phyloP scores from a whole-genome alignment of 768 basidiomycete species.

The Inosperma sp. region DNA sequence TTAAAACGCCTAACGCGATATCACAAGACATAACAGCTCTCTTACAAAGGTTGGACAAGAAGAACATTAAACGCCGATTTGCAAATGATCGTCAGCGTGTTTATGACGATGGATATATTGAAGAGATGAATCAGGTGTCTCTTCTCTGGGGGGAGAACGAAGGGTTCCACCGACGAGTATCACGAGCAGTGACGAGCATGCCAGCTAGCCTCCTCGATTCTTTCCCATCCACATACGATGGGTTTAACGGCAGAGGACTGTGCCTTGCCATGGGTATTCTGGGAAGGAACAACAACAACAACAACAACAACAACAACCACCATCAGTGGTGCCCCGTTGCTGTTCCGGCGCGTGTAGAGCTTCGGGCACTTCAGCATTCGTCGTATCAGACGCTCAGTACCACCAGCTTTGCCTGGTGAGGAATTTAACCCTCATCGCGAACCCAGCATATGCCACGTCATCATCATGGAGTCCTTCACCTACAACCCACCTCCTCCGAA shows the following conservation, averaged over 20 bases:
- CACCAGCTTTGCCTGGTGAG: background rate
- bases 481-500: background rate
- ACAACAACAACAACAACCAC: too few species aligned
- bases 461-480: too few species aligned
- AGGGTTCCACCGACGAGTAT: slow-evolving; percentile 10
- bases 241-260: slow-evolving; percentile 11
- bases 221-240: slow-evolving; percentile 12
- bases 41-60: background rate
- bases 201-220: slow-evolving; percentile 12
- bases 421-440: background rate
- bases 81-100: too few species aligned
- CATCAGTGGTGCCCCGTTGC: background rate
- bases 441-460: background rate
- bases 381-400: background rate
- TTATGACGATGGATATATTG: slow-evolving; percentile 10
- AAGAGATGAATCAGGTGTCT: slow-evolving; percentile 2
- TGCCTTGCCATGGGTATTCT: slow-evolving; percentile 14
- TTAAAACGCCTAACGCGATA: slow-evolving; percentile 6
- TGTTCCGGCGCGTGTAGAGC: background rate
- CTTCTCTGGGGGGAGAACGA: slow-evolving; percentile 13
- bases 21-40: slow-evolving; percentile 5
- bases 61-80: too few species aligned
- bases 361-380: background rate
- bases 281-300: slow-evolving; percentile 5
- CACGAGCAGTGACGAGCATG: slow-evolving; percentile 11